phyloP scores from a whole-genome alignment of 139 green algal genomes.

The Pleodorina starrii region DNA sequence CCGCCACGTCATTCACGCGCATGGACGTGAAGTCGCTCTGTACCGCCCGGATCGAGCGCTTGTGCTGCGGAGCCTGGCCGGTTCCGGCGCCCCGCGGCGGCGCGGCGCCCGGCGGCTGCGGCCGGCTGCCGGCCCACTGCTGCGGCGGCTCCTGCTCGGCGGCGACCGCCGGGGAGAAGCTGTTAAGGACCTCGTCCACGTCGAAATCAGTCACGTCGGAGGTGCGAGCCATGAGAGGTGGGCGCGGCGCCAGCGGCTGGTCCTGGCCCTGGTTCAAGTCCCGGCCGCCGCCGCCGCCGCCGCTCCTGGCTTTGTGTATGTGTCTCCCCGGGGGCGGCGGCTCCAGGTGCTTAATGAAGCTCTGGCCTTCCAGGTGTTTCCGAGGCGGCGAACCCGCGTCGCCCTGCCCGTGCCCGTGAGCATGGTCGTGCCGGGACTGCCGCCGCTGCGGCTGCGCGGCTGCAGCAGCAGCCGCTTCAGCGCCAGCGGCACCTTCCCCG shows the following conservation, averaged over 20 bases:
- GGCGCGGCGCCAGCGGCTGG: background rate
- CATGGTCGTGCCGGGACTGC: background rate
- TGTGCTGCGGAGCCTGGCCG: background rate
- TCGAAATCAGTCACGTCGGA: constrained; percentile 16
- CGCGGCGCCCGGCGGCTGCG: background rate
- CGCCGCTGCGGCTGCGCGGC: background rate
- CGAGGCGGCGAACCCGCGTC: background rate
- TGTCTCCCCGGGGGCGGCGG: background rate
- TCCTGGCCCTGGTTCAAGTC: too few relatives aligned
- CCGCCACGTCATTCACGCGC: background rate
- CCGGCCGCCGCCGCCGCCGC: background rate
- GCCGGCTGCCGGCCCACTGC: background rate
- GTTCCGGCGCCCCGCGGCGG: background rate
- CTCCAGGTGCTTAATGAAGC: constrained; percentile 10
- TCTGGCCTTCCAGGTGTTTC: background rate
- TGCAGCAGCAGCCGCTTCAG: background rate
- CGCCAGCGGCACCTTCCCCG: too few relatives aligned
- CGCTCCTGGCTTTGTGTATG: background rate
- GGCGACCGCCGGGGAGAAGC: background rate
- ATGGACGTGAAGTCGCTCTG: constrained; percentile 32
- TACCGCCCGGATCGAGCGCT: constrained; percentile 20
- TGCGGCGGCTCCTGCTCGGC: background rate
- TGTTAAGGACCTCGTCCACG: constrained; percentile 33
- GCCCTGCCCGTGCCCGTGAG: background rate
- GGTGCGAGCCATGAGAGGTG: background rate